Evolutionary conservation across 2,329 filamentous ascomycete genomes (phyloP).

Genomic region (Hypomyces rosellus): DNA sequence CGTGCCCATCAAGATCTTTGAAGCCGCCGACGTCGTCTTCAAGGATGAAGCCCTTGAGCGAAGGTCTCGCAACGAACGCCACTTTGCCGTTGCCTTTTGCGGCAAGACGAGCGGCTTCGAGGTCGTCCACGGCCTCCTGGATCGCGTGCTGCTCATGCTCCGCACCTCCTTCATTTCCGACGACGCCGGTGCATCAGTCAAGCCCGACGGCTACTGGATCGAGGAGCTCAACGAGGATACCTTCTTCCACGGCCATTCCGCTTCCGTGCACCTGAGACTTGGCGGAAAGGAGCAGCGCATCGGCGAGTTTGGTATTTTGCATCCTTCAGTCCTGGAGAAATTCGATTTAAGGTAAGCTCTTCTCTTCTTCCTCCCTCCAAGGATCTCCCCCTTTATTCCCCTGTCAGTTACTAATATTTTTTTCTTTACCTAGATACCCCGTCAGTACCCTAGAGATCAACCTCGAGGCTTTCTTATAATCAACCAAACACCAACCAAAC

Average conservation of each 20-base stretch:
- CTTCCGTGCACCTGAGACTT: constrained; percentile 72
- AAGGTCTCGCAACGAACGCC: constrained; percentile 84
- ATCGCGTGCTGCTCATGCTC: constrained; percentile 89
- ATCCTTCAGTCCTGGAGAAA: constrained; percentile 87
- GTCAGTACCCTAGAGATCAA: constrained; percentile 94
- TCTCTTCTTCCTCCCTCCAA: not conserved
- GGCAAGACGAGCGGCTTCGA: constrained; percentile 94
- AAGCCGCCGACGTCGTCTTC: constrained; percentile 85
- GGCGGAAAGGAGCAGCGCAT: constrained; percentile 69
- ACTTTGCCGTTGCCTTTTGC: constrained; percentile 94
- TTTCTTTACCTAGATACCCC: constrained; percentile 60
- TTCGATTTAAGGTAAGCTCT: constrained; percentile 71
- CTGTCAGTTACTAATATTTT: not conserved
- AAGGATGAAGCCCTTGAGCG: constrained; percentile 79
- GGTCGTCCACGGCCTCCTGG: constrained; percentile 86
- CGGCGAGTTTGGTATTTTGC: constrained; percentile 88
- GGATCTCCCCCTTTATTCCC: not conserved
- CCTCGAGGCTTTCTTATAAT: constrained; percentile 81
- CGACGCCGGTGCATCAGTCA: constrained; percentile 58
- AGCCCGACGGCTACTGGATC: constrained; percentile 82
- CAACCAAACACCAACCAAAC: not conserved
- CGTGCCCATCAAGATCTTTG: constrained; percentile 87
- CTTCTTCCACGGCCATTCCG: constrained; percentile 86
- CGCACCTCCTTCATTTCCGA: constrained; percentile 71
- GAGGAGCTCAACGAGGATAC: constrained; percentile 86